Percentiles rank a stretch among this genome's conserved stretches.
phyloP scores from a whole-genome alignment of 495 filamentous ascomycete species.

The Penicillium samsonianum region DNA sequence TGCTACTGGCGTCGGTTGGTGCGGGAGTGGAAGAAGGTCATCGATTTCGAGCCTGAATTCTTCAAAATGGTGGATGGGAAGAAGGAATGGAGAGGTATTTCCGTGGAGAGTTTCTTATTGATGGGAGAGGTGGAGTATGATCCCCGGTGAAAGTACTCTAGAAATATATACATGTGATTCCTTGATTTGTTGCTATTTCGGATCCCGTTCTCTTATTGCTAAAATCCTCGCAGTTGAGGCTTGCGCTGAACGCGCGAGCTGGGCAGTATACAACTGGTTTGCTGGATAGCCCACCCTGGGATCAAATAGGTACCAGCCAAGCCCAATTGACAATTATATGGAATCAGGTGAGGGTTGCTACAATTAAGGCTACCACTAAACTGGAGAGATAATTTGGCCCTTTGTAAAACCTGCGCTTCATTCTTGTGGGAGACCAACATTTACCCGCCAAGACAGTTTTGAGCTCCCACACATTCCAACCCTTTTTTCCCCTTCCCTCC shows the following conservation, averaged over 20 bases:
- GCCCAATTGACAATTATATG: no score
- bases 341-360: no score
- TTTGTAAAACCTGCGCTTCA: conserved; percentile 7
- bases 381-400: neutral
- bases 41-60: conserved; percentile 24
- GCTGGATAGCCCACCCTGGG: no score
- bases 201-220: no score
- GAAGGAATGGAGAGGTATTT: conserved; percentile 24
- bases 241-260: no score
- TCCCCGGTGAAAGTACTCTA: neutral
- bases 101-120: conserved; percentile 23
- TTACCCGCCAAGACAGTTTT: neutral
- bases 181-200: no score
- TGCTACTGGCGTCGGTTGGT: conserved; percentile 50
- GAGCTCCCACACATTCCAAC: conserved; percentile 20
- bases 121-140: conserved; percentile 20
- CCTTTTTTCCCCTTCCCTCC: conserved; percentile 8
- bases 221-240: no score
- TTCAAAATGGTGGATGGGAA: conserved; percentile 22
- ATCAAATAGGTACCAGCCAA: no score
- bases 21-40: conserved; percentile 35
- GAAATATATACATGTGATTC: no score
- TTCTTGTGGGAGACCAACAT: conserved; percentile 7
- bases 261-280: no score
- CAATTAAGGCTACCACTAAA: no score